Conservation (phyloP, 257 asterid species). For the Verbascum thapsus region DNA sequence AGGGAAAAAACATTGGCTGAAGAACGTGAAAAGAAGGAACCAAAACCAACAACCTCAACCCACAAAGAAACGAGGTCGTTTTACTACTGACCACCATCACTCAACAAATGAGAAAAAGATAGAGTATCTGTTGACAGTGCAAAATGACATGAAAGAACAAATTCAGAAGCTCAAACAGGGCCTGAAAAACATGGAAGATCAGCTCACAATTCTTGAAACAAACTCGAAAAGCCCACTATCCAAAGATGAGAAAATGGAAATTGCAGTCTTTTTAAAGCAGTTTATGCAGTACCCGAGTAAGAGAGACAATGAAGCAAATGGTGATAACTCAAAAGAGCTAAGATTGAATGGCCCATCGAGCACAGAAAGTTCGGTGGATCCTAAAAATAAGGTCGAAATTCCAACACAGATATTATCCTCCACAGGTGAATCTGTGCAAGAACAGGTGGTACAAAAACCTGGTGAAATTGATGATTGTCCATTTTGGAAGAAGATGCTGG, state of each 20-base stretch:
- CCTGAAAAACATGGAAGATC: conserved; percentile 27
- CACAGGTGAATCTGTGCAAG: conserved; percentile 29
- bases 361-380: background rate
- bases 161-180: conserved; percentile 33
- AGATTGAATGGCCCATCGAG: background rate
- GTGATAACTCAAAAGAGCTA: conserved; percentile 19
- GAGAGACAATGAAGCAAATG: conserved; percentile 20
- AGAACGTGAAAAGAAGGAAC: conserved; percentile 43
- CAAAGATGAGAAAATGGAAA: conserved; percentile 19
- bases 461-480: conserved; percentile 28
- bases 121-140: conserved; percentile 35
- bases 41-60: conserved; percentile 23
- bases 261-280: conserved; percentile 23
- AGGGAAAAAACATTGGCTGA: conserved; percentile 44
- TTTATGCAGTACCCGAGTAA: conserved; percentile 24
- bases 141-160: conserved; percentile 37
- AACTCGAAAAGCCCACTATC: conserved; percentile 1
- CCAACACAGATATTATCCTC: conserved; percentile 19
- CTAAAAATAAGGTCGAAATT: background rate
- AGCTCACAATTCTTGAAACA: conserved; percentile 26
- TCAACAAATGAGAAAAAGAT: conserved; percentile 25
- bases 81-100: conserved; percentile 7
- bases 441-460: conserved; percentile 15
- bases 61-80: background rate
- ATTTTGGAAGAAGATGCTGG: conserved; percentile 39